Base-by-base conservation (phyloP, 2,329 filamentous ascomycete species). In the Chaetomium olivaceum region DNA sequence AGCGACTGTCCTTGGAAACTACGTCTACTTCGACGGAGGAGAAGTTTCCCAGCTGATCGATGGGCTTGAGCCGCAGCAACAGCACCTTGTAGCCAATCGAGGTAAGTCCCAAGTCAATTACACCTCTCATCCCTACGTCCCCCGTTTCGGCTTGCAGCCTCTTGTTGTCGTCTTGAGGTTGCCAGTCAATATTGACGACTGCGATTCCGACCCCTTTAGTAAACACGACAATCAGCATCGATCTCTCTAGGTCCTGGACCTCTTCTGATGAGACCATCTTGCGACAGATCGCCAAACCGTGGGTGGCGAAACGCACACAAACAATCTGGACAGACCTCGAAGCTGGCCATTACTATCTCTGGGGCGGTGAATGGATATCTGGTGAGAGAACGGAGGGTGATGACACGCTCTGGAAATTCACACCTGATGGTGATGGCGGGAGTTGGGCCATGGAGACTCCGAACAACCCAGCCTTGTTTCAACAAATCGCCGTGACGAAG, bases 1-100 rank as follows among this genome's bases (percentile, higher is more conserved):
- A 67, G 67, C 62, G 19, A 61, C 62, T 8, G 65, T 67, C 1
- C 36, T 69, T 12, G 67, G 67, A 9, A 46, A 65, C 23, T 62
- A 65, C 39, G 63, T 69, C 14, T 70, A 70, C 48, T 51, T 70
- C 16, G 67, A 67, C 16, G 68, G 68, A 8, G 68, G 68, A 14
- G 63, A 67, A 48, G 8, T 70, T 3, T 36, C 59, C 11, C 68
- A 70, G 31, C 23, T 61, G 39, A 50, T 33, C 8, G 21, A 64
- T 25, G 21, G 50, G 23, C 21, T 21, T 21, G 50, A 52, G 23
- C 50, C 50, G 9, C 2, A 11, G 1, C 9, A 7, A 4, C 23
- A 27, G 12, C 1, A 2, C 11, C 4, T 2, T 14, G 12, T 25
- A 11, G n/a, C n/a, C 21, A 27, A 52, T 27, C 23, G 5, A 52